A percentile compares a stretch with the other conserved stretches of the same genome.
Evolutionary conservation across 1,284 basidiomycete genomes (phyloP).

Genomic region (Pulveroboletus sp.): DNA sequence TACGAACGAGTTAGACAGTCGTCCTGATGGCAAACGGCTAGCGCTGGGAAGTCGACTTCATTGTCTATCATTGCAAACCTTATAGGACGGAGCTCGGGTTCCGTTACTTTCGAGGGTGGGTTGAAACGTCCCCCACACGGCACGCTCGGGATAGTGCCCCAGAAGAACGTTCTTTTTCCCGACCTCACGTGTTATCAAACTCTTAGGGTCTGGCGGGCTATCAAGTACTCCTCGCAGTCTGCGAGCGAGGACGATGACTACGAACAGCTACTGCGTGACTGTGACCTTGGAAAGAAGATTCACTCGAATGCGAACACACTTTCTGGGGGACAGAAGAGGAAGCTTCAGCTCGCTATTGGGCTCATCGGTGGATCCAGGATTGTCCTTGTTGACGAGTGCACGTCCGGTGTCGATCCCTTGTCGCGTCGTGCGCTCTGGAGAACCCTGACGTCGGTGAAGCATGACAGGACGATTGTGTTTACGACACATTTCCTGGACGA

Average conservation of each 20-base stretch:
- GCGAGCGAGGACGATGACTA: conserved; percentile 44
- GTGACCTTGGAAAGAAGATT: conserved; percentile 70
- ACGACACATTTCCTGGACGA: conserved; percentile 82
- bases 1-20: neutral
- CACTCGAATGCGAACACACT: conserved; percentile 65
- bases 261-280: conserved; percentile 64
- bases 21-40: conserved; percentile 31
- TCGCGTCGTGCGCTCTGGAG: conserved; percentile 79
- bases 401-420: conserved; percentile 79
- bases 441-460: conserved; percentile 64
- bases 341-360: conserved; percentile 78
- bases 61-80: conserved; percentile 69
- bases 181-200: conserved; percentile 77
- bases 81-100: conserved; percentile 57
- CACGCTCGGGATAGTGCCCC: conserved; percentile 74
- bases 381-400: conserved; percentile 77
- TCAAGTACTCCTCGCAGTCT: conserved; percentile 63
- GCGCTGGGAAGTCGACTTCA: conserved; percentile 79
- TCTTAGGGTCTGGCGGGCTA: conserved; percentile 68
- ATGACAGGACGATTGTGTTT: conserved; percentile 65
- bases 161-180: conserved; percentile 82
- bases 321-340: conserved; percentile 81
- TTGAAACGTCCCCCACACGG: conserved; percentile 54
- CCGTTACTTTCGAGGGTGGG: conserved; percentile 63
- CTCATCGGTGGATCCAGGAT: conserved; percentile 74